A percentile compares a stretch with the other conserved stretches of the same genome.
Evolutionary conservation across 176 grass and related monocot species (phyloP).

Genomic region (Carex cristatella): DNA sequence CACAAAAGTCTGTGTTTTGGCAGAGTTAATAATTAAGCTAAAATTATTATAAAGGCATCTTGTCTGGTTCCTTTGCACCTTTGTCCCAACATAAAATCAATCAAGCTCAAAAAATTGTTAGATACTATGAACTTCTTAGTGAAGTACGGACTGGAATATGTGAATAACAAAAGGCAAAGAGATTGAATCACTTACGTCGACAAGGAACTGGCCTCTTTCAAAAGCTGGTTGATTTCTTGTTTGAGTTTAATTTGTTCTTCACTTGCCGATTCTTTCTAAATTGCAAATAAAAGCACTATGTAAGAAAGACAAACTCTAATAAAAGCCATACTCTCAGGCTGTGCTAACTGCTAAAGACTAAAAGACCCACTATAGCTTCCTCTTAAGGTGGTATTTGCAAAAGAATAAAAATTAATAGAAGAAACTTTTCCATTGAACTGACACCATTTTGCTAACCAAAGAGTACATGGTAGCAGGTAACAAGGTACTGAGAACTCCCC

Average conservation of each 20-base stretch:
- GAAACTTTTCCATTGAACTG: neutral
- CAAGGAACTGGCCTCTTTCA: conserved; percentile 63
- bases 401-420: neutral
- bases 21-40: neutral
- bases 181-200: conserved; percentile 47
- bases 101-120: neutral
- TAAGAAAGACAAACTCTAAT: neutral
- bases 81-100: neutral
- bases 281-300: conserved; percentile 7
- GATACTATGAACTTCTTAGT: neutral
- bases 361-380: neutral
- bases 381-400: neutral
- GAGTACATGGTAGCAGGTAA: neutral
- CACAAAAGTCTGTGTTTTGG: neutral
- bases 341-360: neutral
- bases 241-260: conserved; percentile 53
- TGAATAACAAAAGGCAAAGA: neutral
- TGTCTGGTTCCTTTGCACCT: neutral
- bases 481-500: neutral
- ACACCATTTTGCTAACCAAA: neutral
- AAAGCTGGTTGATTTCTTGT: conserved; percentile 58
- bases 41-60: neutral
- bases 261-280: conserved; percentile 52
- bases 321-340: neutral
- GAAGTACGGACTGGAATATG: neutral